A percentile compares a stretch with the other conserved stretches of the same genome.
phyloP scores from a whole-genome alignment of 495 filamentous ascomycete genomes.

The Trichoderma virens region DNA sequence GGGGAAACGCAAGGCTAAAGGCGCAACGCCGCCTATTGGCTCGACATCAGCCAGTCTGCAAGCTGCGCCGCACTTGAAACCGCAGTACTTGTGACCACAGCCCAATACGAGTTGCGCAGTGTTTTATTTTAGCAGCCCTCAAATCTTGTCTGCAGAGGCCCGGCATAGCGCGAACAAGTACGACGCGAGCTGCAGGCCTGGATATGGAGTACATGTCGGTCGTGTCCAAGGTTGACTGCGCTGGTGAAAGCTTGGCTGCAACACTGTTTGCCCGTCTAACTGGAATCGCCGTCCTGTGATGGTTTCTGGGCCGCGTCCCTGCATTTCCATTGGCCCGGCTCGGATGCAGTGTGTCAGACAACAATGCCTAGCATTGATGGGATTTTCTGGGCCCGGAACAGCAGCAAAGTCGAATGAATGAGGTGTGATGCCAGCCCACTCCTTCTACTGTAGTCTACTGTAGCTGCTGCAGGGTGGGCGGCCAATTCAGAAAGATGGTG shows the following conservation, averaged over 20 bases:
- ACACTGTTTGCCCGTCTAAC: not conserved
- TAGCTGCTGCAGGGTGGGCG: not conserved
- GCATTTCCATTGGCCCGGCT: not conserved
- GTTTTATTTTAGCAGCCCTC: slow-evolving; percentile 1
- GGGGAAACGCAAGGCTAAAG: not conserved
- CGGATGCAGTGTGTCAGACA: slow-evolving; percentile 3
- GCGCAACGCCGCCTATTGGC: not conserved
- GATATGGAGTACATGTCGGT: not conserved
- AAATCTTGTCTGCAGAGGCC: not conserved
- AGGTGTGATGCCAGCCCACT: not conserved
- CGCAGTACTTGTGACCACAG: not conserved
- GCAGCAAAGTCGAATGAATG: not conserved
- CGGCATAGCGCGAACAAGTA: not conserved
- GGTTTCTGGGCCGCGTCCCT: not conserved
- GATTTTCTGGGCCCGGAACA: not conserved
- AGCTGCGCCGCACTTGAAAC: slow-evolving; percentile 4
- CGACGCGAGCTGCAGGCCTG: not conserved
- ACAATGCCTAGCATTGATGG: not conserved
- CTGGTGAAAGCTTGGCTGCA: not conserved
- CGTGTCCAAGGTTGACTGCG: not conserved
- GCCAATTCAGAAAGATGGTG: too few relatives aligned
- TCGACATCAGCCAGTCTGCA: not conserved
- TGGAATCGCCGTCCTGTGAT: not conserved
- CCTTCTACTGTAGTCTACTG: too few relatives aligned
- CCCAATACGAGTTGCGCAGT: not conserved